These are phyloP conservation scores for Pseudonitzschia multiseries DNA, from an alignment of 108 stramenopile species.

Conservation along the genomic window DNA sequence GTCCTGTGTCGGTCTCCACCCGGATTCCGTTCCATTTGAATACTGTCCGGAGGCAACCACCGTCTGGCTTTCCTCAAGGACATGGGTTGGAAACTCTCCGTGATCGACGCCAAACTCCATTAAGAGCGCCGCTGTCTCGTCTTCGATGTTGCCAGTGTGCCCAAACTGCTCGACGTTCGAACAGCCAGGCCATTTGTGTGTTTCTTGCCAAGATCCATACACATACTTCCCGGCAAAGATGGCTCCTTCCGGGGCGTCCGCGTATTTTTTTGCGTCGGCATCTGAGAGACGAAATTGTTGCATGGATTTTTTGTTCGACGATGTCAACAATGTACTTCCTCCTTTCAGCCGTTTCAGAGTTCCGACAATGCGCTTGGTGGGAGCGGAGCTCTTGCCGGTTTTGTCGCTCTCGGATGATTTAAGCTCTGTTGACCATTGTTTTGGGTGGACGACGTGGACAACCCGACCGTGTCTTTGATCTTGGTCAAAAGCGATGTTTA, in stretches of 20 bases:
- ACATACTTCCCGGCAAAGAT: conserved; percentile 67
- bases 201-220: conserved; percentile 61
- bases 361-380: conserved; percentile 65
- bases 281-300: conserved; percentile 55
- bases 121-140: conserved; percentile 89
- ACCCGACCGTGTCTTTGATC: conserved; percentile 63
- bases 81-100: conserved; percentile 79
- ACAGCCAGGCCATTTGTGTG: conserved; percentile 80
- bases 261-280: conserved; percentile 23
- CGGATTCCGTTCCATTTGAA: conserved; percentile 47
- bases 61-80: conserved; percentile 69
- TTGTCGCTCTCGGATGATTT: conserved; percentile 13
- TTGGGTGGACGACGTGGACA: conserved; percentile 61
- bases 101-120: conserved; percentile 83
- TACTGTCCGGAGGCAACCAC: conserved; percentile 64
- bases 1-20: conserved; percentile 81
- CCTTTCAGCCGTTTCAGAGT: conserved; percentile 48
- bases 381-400: conserved; percentile 14
- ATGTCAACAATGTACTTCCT: conserved; percentile 55
- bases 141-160: conserved; percentile 72
- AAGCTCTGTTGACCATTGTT: conserved; percentile 32
- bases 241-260: conserved; percentile 36
- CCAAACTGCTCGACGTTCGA: conserved; percentile 60
- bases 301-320: conserved; percentile 62
- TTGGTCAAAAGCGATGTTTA: background rate